phyloP scores from a whole-genome alignment of 2,329 filamentous ascomycete genomes.

The Alternaria sp. region DNA sequence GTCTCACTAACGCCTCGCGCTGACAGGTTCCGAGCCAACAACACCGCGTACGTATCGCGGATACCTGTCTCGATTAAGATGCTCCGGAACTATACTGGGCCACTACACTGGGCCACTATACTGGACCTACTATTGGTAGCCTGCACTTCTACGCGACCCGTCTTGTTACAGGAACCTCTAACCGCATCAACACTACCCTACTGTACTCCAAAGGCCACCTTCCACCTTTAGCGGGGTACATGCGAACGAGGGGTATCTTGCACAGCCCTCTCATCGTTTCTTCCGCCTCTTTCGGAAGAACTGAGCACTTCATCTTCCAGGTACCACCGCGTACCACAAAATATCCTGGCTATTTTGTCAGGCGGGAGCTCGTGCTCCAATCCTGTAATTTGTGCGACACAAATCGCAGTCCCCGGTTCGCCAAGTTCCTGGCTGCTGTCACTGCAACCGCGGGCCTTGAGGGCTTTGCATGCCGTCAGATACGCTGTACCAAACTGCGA shows the following conservation, averaged over 20 bases:
- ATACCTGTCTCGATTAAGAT: conserved; percentile 16
- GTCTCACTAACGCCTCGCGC: conserved; percentile 1
- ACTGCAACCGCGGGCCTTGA: not conserved
- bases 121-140: not conserved
- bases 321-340: conserved; percentile 2
- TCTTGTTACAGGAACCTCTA: conserved; percentile 18
- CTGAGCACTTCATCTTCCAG: not conserved
- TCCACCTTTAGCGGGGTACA: conserved; percentile 16
- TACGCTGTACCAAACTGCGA: not conserved
- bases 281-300: not conserved
- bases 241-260: conserved; percentile 12
- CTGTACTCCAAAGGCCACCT: conserved; percentile 20
- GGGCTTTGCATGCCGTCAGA: conserved; percentile 4
- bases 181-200: conserved; percentile 17
- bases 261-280: not conserved
- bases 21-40: not conserved
- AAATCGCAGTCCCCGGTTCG: conserved; percentile 3
- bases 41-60: conserved; percentile 12
- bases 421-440: conserved; percentile 8
- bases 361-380: conserved; percentile 1
- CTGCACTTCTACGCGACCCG: conserved; percentile 14
- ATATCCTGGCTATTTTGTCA: not conserved
- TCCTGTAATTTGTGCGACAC: conserved; percentile 4
- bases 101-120: conserved; percentile 10
- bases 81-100: conserved; percentile 3